Conservation (phyloP, 768 basidiomycete genomes). For the Russula brevipes region DNA sequence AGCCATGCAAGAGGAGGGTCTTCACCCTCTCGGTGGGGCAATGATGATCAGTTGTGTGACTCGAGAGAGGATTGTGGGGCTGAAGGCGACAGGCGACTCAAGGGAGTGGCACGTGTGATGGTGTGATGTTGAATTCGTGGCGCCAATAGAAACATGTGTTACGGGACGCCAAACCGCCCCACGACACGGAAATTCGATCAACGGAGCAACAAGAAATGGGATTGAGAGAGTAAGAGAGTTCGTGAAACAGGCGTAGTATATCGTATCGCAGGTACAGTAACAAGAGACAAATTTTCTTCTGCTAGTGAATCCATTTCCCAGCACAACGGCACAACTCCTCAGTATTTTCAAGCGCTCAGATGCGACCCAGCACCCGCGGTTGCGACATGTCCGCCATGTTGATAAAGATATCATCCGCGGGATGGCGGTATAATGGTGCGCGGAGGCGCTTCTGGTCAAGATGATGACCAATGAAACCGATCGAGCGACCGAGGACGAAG, state of each 20-base stretch:
- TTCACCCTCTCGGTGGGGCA: no score
- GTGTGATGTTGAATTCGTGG: no score
- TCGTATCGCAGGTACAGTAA: slow-evolving; percentile 10
- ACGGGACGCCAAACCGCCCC: no score
- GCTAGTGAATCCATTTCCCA: slow-evolving; percentile 3
- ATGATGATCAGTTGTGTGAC: no score
- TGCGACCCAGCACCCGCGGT: slow-evolving; percentile 64
- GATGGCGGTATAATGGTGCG: slow-evolving; percentile 90
- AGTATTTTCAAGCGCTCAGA: slow-evolving; percentile 21
- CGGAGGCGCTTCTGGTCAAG: slow-evolving; percentile 95
- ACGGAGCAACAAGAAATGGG: not conserved
- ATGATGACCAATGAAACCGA: slow-evolving; percentile 96
- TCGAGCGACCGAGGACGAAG: slow-evolving; percentile 95
- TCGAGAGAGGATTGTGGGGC: no score
- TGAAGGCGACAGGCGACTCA: no score
- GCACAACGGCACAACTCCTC: slow-evolving; percentile 11
- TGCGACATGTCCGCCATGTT: slow-evolving; percentile 84
- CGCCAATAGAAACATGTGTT: no score
- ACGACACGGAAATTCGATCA: not conserved
- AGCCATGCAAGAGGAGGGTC: no score
- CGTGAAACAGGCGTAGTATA: slow-evolving; percentile 15
- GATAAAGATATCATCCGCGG: slow-evolving; percentile 94
- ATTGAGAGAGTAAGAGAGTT: not conserved
- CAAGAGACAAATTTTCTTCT: slow-evolving; percentile 5
- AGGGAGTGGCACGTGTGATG: no score